Evolutionary conservation across 768 basidiomycete genomes (phyloP), one percentile per base, ranked within the genome.

Genomic region (Macrolepiota dolichaula): DNA sequence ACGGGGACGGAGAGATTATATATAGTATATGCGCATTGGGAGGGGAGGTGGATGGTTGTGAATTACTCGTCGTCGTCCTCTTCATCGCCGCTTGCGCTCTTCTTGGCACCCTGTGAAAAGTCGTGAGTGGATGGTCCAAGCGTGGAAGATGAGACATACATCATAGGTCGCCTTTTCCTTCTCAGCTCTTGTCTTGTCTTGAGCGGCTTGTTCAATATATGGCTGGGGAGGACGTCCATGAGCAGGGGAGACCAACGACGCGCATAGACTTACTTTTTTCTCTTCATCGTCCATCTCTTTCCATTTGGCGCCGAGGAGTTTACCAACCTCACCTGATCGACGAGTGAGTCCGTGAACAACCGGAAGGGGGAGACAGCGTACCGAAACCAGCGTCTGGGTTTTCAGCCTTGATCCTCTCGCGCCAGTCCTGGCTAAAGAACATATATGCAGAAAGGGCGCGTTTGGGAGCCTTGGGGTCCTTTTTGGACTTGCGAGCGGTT

Each of bases 401-500:
- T 79, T 97, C 94, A 61, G 85, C 71, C 87, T 96, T 96, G 83
- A 98, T 92, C 72, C 91, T 85, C 76, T 96, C 91, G 71, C 96
- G 85, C 92, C 93, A 91, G 74, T 94, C 96, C 74, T 95, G 92
- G 68, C 86, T 88, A 83, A 98, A 98, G 89, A 95, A 95, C 96
- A 98, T 97, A 80, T 97, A 98, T 42, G 96, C 94, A 32, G 95
- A 97, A 50, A 97, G 82, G 0, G 93, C 91, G 57, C 95, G 87
- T 79, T 98, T 97, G 63, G 94, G 94, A 49, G 88, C 85, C 74
- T 90, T 89, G 63, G 84, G 85, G 73, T 94, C 88, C 76, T 92
- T 94, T 77, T 89, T 86, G 62, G 74, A 73, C 71, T 86, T 86
- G 65, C 81, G 75, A 38, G 78, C 63, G 22, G 63, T 62, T 19